These are phyloP conservation scores for Backusella sp. DNA, from an alignment of 192 early-diverging fungal genomes.

Conservation along the genomic window DNA sequence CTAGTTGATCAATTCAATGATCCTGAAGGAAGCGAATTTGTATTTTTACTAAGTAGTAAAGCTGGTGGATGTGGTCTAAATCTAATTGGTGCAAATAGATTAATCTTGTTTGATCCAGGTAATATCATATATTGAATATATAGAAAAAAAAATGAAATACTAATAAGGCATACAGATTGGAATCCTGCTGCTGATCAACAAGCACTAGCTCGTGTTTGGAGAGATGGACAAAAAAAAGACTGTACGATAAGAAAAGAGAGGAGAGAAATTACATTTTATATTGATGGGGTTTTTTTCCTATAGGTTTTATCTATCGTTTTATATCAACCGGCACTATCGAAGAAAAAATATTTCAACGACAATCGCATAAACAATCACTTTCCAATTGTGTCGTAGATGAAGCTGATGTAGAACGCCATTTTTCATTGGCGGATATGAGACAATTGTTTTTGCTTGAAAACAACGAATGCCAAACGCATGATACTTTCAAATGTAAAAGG, in stretches of 20 bases:
- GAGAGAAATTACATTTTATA: no score
- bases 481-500: slow-evolving; percentile 91
- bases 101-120: slow-evolving; percentile 61
- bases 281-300: not conserved
- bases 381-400: slow-evolving; percentile 95
- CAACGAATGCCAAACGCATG: slow-evolving; percentile 89
- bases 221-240: slow-evolving; percentile 78
- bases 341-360: slow-evolving; percentile 99
- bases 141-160: not conserved
- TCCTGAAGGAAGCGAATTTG: slow-evolving; percentile 80
- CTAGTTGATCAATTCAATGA: slow-evolving; percentile 97
- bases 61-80: slow-evolving; percentile 99
- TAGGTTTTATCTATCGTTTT: slow-evolving; percentile 95
- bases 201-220: slow-evolving; percentile 89
- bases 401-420: slow-evolving; percentile 92
- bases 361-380: slow-evolving; percentile 81
- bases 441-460: slow-evolving; percentile 86
- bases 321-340: slow-evolving; percentile 96
- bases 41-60: slow-evolving; percentile 95
- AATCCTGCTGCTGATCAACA: slow-evolving; percentile 98
- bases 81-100: slow-evolving; percentile 94
- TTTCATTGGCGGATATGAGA: slow-evolving; percentile 83
- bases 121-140: not conserved
- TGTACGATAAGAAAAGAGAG: slow-evolving; percentile 35
- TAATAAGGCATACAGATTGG: slow-evolving; percentile 82